Evolutionary conservation across 2,329 filamentous ascomycete genomes (phyloP), one percentile per base, ranked within the genome.

Genomic region (Cordyceps farinosa): DNA sequence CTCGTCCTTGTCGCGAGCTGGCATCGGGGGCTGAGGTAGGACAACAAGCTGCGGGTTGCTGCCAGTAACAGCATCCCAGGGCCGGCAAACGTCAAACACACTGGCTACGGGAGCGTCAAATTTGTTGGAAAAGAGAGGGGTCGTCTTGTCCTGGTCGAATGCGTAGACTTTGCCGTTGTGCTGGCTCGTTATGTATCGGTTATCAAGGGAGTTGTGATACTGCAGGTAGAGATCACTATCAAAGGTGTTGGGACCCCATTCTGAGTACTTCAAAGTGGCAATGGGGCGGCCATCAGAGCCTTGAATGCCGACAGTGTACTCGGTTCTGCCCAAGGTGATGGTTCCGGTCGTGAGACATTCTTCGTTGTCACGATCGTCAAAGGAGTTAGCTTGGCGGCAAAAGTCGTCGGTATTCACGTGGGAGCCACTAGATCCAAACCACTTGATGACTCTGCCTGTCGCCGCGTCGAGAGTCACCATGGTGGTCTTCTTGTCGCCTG

Each of bases 211-310:
- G 11, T 81, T 78, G 15, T 84, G 84, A 71, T 98, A 95, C 72
- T 98, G 92, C 56, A 85, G 85, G 70, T 92, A 88, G 7, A 99
- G 85, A 73, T 99, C 95, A 66, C 86, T 86, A 75, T 99, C 94
- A 65, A 88, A 90, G 64, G 90, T 96, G 75, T 99, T 99, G 15
- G 93, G 91, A 0, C 87, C 88, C 95, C 95, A 99, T 74, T 99
- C 95, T 11, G 92, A 90, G 72, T 96, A 99, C 67, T 87, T 93
- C 68, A 99, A 85, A 0, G 91, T 97, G 70, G 92, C 96, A 66
- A 99, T 89, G 8, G 87, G 85, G 64, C 89, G 85, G 1, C 89
- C 88, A 68, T 90, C 85, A 51, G 83, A 85, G 65, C 91, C 88
- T 67, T 92, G 89, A 51, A 99, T 96, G 62, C 84, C 87, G 65